Evolutionary conservation across 2,329 filamentous ascomycete species (phyloP).

Genomic region (Monilinia polystroma): DNA sequence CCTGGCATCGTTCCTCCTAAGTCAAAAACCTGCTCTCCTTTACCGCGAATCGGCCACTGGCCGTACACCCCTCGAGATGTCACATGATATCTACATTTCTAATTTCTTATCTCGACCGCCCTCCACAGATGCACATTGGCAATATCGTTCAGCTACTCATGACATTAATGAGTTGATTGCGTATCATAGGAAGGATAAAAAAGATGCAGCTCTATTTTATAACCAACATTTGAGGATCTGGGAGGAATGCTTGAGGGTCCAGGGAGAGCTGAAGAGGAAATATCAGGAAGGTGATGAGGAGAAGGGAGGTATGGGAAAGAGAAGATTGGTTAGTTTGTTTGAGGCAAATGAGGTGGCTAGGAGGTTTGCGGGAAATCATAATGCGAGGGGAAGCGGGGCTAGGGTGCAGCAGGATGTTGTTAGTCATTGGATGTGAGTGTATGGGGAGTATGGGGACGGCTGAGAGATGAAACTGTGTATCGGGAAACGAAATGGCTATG

Average conservation of each 20-base stretch:
- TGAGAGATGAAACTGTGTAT: neutral
- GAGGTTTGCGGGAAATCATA: constrained; percentile 36
- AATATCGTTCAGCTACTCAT: constrained; percentile 27
- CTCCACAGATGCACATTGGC: constrained; percentile 29
- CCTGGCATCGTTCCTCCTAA: constrained; percentile 32
- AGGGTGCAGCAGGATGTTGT: neutral
- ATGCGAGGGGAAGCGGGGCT: no score
- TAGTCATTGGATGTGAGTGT: neutral
- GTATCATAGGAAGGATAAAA: neutral
- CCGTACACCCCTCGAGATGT: constrained; percentile 68
- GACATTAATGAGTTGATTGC: neutral
- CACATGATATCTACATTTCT: constrained; percentile 54
- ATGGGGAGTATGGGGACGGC: no score
- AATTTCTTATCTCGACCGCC: constrained; percentile 30
- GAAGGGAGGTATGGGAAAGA: constrained; percentile 42
- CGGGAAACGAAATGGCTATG: neutral
- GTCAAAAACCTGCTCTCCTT: constrained; percentile 46
- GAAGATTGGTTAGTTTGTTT: constrained; percentile 54
- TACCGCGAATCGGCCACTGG: constrained; percentile 75
- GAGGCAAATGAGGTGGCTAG: constrained; percentile 63
- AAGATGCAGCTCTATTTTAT: neutral
- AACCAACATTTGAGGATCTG: neutral
- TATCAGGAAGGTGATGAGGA: constrained; percentile 30
- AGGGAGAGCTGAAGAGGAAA: constrained; percentile 17
- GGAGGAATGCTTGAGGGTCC: constrained; percentile 22